Evolutionary conservation across 805 yeast genomes (phyloP), one percentile per base, ranked within the genome.

Genomic region (Cyberlindnera misumaiensis): DNA sequence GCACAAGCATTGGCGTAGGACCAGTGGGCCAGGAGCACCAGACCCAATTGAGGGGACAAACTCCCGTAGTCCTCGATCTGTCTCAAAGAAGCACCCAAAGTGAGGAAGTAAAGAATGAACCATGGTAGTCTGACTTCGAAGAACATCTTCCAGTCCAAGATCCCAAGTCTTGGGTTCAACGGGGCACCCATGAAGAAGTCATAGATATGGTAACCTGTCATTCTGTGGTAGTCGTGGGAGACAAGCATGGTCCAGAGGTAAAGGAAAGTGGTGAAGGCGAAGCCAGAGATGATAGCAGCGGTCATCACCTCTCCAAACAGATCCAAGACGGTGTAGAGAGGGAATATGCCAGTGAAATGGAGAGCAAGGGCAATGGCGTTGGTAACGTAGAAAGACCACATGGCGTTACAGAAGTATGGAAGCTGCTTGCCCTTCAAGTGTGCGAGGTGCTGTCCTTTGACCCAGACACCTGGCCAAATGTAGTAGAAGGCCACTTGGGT

Each of bases 121-220:
- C 98, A 93, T 12, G 98, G 98, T 43, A 93, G 70, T 60, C 98
- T 79, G 32, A 93, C 97, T 64, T 93, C 98, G 59, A 88, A 90
- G 63, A 93, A 93, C 95, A 93, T 87, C 71, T 93, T 93, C 60
- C 87, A 69, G 64, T 93, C 98, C 52, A 90, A 72, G 51, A 80
- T 81, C 30, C 97, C 97, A 57, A 90, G 70, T 60, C 98, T 75
- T 46, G 98, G 98, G 63, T 93, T 93, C 59, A 93, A 75, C 30
- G 97, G 95, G 12, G 96, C 96, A 35, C 98, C 98, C 94, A 93
- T 80, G 67, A 93, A 93, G 55, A 87, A 70, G 62, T 93, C 98
- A 57, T 88, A 90, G 48, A 93, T 62, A 54, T 75, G 82, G 62
- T 83, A 86, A 16, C 97, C 97, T 8, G 97, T 80, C 90, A 90